phyloP scores from a whole-genome alignment of 345 rosid genomes.

The Arabidopsis arenosa region DNA sequence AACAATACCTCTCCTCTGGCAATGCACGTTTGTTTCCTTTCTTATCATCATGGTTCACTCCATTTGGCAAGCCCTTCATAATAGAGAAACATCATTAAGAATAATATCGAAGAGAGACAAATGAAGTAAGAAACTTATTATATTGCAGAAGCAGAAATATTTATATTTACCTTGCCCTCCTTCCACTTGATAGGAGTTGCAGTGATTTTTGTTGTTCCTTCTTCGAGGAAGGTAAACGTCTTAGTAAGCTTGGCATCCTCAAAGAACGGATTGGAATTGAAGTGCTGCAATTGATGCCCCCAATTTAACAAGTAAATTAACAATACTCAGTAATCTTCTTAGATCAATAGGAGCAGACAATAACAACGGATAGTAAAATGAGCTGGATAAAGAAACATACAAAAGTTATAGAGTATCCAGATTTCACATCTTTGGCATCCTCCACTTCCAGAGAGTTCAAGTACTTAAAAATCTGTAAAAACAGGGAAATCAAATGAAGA shows the following conservation, averaged over 20 bases:
- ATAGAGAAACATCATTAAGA: conserved; percentile 29
- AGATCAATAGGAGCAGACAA: neutral
- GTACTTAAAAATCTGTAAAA: conserved; percentile 70
- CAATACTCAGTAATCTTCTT: neutral
- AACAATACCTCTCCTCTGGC: conserved; percentile 69
- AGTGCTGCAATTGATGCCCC: conserved; percentile 56
- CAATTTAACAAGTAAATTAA: conserved; percentile 25
- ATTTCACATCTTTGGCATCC: conserved; percentile 88
- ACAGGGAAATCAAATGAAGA: neutral
- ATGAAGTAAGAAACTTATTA: neutral
- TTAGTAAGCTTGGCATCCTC: conserved; percentile 83
- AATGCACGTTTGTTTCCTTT: conserved; percentile 85
- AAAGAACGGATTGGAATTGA: conserved; percentile 77
- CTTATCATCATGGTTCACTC: conserved; percentile 76
- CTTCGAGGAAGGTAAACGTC: conserved; percentile 82
- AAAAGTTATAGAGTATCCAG: conserved; percentile 85
- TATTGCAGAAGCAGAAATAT: neutral
- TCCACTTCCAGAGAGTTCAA: conserved; percentile 80
- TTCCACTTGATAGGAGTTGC: conserved; percentile 91
- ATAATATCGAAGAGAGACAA: conserved; percentile 6
- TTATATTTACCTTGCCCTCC: conserved; percentile 70
- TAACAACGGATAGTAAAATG: neutral
- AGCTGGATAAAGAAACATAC: conserved; percentile 55
- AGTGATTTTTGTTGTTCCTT: conserved; percentile 76
- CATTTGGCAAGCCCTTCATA: conserved; percentile 82